phyloP scores from a whole-genome alignment of 306 rosid species.

The Acacia crassicarpa region DNA sequence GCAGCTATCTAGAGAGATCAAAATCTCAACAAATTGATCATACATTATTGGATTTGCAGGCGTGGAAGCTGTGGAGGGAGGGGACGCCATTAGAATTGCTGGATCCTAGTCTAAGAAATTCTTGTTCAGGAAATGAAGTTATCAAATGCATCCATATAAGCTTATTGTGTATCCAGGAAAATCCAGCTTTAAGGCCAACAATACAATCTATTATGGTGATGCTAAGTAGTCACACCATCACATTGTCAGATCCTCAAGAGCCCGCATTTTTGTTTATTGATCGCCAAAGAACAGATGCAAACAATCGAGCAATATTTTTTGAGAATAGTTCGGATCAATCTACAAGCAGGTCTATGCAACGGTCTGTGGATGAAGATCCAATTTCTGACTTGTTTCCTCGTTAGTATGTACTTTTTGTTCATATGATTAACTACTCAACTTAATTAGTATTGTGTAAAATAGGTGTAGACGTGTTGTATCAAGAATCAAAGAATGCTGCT shows the following conservation, averaged over 20 bases:
- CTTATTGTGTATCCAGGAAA: background rate
- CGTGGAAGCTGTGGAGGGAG: background rate
- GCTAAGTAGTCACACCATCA: background rate
- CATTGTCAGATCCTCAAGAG: background rate
- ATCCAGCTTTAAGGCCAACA: background rate
- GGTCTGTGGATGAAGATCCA: background rate
- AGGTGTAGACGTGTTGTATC: background rate
- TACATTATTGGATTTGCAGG: background rate
- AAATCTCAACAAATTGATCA: background rate
- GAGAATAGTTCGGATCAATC: constrained; percentile 14
- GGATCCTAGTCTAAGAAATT: background rate
- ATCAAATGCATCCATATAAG: background rate
- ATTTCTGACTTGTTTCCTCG: background rate
- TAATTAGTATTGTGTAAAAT: background rate
- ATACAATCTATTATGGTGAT: background rate
- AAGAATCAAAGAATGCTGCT: background rate
- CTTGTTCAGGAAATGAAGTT: background rate
- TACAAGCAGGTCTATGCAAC: constrained; percentile 3
- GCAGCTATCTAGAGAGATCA: background rate
- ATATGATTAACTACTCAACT: background rate
- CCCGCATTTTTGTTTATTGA: background rate
- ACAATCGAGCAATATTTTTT: background rate
- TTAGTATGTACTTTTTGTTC: background rate
- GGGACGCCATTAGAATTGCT: background rate
- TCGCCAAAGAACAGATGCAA: background rate